A percentile compares a stretch with the other conserved stretches of the same genome.
Conservation (phyloP, 225 moss, liverwort and hornwort species). For the Thuidium tamariscinum region DNA sequence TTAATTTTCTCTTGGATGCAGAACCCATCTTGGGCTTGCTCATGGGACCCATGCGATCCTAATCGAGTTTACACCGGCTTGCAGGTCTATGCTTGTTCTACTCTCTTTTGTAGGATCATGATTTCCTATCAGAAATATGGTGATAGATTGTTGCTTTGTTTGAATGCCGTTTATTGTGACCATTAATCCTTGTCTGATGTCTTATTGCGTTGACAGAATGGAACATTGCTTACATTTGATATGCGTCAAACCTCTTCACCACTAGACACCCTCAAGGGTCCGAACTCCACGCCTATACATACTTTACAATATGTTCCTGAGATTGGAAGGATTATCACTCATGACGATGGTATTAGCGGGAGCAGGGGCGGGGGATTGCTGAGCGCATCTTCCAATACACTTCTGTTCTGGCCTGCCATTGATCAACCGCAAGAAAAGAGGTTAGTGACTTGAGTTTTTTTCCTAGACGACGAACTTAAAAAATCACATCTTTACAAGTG, state of each 20-base stretch:
- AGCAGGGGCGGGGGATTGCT: slow-evolving; percentile 36
- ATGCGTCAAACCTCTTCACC: slow-evolving; percentile 67
- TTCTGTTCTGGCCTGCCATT: slow-evolving; percentile 54
- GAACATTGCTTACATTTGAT: slow-evolving; percentile 59
- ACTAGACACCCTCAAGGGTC: slow-evolving; percentile 37
- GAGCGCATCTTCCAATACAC: slow-evolving; percentile 56
- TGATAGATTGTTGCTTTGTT: neutral
- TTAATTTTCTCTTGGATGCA: slow-evolving; percentile 17
- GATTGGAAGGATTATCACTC: neutral
- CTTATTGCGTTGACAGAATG: slow-evolving; percentile 39
- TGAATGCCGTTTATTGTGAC: neutral
- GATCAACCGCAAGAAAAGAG: slow-evolving; percentile 22
- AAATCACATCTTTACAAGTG: neutral
- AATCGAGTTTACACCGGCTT: slow-evolving; percentile 64
- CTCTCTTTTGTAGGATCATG: neutral
- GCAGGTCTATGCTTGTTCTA: slow-evolving; percentile 29
- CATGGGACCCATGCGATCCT: slow-evolving; percentile 68
- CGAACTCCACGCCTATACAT: slow-evolving; percentile 57
- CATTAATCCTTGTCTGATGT: neutral
- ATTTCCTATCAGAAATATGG: neutral
- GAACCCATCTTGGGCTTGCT: slow-evolving; percentile 82
- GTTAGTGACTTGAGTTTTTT: neutral
- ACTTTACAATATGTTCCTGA: slow-evolving; percentile 56
- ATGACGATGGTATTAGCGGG: slow-evolving; percentile 1
- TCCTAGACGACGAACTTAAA: neutral